Evolutionary conservation across 1,139 yeast genomes (phyloP), one percentile per base, ranked within the genome.

Genomic region (Candida pseudoviswanathii): DNA sequence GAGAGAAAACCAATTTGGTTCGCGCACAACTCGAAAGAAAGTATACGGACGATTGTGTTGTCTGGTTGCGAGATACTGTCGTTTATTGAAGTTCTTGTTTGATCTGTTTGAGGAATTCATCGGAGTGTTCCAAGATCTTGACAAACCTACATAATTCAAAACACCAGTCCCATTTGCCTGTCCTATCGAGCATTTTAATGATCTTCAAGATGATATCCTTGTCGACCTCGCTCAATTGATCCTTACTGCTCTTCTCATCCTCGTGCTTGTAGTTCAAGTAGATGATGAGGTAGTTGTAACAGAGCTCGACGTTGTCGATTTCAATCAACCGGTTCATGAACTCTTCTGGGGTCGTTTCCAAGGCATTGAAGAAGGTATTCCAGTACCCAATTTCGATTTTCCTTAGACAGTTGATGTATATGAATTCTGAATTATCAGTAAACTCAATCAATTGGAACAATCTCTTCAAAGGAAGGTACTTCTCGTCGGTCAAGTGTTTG

Each of bases 81-180:
- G 5, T 26, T 38, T 44, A 44, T 34, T 36, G 29, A 37, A 54
- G 44, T 41, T 51, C 48, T 4, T 47, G 45, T 41, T 60, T 52
- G 22, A 65, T 59, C 26, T 47, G 45, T 32, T 51, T 54, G 24
- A 71, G 59, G 10, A 73, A 58, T 33, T 60, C 63, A 25, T 75
- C 70, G 7, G 69, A 59, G 1, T 80, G 80, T 47, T 75, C 78
- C 39, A 76, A 60, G 16, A 76, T 54, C 54, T 75, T 75, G 40
- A 75, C 66, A 52, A 74, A 76, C 30, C 81, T 65, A 56, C 80
- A 75, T 37, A 76, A 63, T 52, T 76, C 80, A 57, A 71, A 73
- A 50, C 78, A 73, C 71, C 76, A 72, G 46, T 75, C 78, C 78
- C 78, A 76, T 50, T 65, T 66, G 33, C 63, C 57, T 5, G 68